A percentile compares a stretch with the other conserved stretches of the same genome.
Conservation (phyloP, 257 asterid genomes). For the Schizonepeta tenuifolia region DNA sequence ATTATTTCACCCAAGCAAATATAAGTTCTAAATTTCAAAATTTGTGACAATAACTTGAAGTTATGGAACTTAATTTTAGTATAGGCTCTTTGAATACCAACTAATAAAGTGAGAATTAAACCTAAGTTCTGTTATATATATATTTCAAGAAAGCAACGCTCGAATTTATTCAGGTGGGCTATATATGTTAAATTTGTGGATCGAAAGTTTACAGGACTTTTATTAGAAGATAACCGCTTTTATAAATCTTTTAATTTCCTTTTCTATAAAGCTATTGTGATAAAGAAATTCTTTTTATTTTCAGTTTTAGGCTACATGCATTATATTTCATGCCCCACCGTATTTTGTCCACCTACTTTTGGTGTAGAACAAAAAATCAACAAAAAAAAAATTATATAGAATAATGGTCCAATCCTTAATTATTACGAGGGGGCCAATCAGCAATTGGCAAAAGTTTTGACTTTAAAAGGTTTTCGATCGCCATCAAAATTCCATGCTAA, state of each 20-base stretch:
- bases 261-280: constrained; percentile 41
- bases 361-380: not conserved
- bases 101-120: not conserved
- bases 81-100: no score
- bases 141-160: constrained; percentile 29
- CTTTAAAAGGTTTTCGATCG: constrained; percentile 18
- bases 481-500: constrained; percentile 27
- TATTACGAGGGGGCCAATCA: constrained; percentile 9
- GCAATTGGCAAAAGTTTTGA: constrained; percentile 19
- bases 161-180: constrained; percentile 13
- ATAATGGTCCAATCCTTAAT: constrained; percentile 23
- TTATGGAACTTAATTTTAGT: not conserved
- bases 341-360: not conserved
- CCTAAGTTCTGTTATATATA: not conserved
- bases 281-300: constrained; percentile 48
- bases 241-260: constrained; percentile 27
- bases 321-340: constrained; percentile 28
- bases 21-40: not conserved
- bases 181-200: constrained; percentile 28
- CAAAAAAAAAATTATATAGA: not conserved
- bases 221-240: constrained; percentile 34
- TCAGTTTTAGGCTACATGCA: constrained; percentile 32
- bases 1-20: not conserved
- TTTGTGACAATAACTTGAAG: constrained; percentile 16
- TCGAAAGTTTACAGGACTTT: constrained; percentile 12